Evolutionary conservation across 1,284 basidiomycete species (phyloP).

Genomic region (Cryptococcus sp.): DNA sequence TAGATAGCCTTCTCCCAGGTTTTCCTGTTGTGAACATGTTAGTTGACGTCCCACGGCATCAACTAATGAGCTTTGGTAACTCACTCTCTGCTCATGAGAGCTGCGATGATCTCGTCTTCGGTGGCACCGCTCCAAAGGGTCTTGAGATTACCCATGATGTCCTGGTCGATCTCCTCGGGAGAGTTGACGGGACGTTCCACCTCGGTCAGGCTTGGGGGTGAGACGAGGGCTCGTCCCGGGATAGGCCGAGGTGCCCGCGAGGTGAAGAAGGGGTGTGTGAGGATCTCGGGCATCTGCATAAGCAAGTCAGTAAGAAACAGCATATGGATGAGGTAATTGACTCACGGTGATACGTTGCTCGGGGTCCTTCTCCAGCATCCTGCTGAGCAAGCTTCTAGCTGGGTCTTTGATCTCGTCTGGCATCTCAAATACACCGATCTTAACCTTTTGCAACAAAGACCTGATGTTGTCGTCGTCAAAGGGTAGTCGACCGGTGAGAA

Average conservation of each 20-base stretch:
- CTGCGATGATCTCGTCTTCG: constrained; percentile 70
- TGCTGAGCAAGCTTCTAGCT: constrained; percentile 78
- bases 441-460: constrained; percentile 78
- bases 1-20: constrained; percentile 95
- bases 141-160: constrained; percentile 86
- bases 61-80: constrained; percentile 13
- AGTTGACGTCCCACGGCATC: background rate
- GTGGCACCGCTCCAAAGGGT: constrained; percentile 82
- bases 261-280: constrained; percentile 85
- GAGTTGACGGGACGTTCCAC: constrained; percentile 67
- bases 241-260: constrained; percentile 62
- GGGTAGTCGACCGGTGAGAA: constrained; percentile 86
- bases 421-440: constrained; percentile 78
- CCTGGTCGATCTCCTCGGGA: constrained; percentile 72
- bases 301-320: background rate
- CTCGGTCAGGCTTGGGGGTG: constrained; percentile 67
- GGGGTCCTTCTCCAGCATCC: constrained; percentile 86
- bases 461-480: constrained; percentile 82
- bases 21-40: constrained; percentile 57
- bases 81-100: constrained; percentile 60
- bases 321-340: background rate
- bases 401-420: constrained; percentile 72
- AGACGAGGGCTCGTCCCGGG: constrained; percentile 60
- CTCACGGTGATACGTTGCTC: constrained; percentile 79
- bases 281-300: constrained; percentile 74